These are phyloP conservation scores for Batkoa obscura DNA, from an alignment of 371 early-diverging fungal genomes.

Conservation along the genomic window DNA sequence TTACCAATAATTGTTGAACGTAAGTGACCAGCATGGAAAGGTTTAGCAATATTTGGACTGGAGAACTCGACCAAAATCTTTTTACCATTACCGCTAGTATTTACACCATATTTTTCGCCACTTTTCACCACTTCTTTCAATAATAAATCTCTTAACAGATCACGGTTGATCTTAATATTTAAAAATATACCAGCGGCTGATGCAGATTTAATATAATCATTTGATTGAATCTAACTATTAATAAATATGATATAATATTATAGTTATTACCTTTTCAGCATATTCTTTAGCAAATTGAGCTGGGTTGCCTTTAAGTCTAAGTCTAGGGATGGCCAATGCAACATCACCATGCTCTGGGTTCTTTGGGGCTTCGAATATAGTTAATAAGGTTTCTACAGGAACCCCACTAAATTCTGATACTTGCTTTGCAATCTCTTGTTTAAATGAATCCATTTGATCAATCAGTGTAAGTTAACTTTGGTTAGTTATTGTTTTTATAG, in stretches of 20 bases:
- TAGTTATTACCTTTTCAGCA: slow-evolving; percentile 28
- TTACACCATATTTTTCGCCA: slow-evolving; percentile 39
- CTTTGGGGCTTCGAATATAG: slow-evolving; percentile 35
- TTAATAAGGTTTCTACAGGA: slow-evolving; percentile 21
- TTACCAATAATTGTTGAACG: slow-evolving; percentile 97
- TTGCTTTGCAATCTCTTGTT: too few relatives aligned
- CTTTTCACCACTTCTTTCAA: slow-evolving; percentile 23
- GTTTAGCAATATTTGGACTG: slow-evolving; percentile 99
- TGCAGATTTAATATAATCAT: slow-evolving; percentile 32
- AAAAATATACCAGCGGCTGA: slow-evolving; percentile 59
- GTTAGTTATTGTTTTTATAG: too few relatives aligned
- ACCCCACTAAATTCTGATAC: too few relatives aligned
- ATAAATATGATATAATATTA: not conserved
- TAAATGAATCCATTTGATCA: too few relatives aligned
- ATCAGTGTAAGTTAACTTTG: too few relatives aligned
- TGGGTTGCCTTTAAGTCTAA: slow-evolving; percentile 75
- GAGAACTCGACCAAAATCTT: slow-evolving; percentile 83
- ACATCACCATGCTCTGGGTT: slow-evolving; percentile 49
- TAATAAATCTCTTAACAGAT: slow-evolving; percentile 26
- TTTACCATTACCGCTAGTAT: slow-evolving; percentile 38
- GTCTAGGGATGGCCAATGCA: slow-evolving; percentile 64
- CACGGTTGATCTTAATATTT: slow-evolving; percentile 58
- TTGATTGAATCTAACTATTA: slow-evolving; percentile 27
- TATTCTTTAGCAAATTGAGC: slow-evolving; percentile 49
- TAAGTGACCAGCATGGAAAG: slow-evolving; percentile 99